These are phyloP conservation scores for Cladosporium sp. DNA, from an alignment of 2,329 filamentous ascomycete species.

Conservation along the genomic window DNA sequence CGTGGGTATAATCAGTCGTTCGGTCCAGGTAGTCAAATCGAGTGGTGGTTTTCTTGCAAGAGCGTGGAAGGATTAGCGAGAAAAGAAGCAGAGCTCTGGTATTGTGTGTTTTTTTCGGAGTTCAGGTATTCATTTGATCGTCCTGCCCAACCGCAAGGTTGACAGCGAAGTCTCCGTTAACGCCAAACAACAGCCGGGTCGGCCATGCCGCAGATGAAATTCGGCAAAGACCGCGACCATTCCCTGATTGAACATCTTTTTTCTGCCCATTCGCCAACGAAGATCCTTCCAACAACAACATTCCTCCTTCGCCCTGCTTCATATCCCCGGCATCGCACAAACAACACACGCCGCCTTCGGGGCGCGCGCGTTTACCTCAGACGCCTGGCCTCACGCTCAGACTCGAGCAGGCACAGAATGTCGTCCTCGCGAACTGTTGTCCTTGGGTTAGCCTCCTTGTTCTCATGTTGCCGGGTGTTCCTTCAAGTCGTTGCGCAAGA, in stretches of 20 bases:
- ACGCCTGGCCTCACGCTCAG: slow-evolving; percentile 96
- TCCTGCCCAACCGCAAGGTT: slow-evolving; percentile 11
- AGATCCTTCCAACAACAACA: slow-evolving; percentile 5
- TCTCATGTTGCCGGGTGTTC: not conserved
- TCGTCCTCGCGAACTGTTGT: slow-evolving; percentile 70
- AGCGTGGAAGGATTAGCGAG: not conserved
- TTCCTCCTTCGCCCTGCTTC: slow-evolving; percentile 13
- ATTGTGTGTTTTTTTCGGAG: slow-evolving; percentile 1
- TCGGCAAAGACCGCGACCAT: too few species aligned
- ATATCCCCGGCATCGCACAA: slow-evolving; percentile 11
- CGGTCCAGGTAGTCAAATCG: not conserved
- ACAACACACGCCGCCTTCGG: slow-evolving; percentile 9
- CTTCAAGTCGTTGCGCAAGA: not conserved
- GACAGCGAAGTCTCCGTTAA: slow-evolving; percentile 13
- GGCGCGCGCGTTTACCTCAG: slow-evolving; percentile 78
- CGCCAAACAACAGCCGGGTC: slow-evolving; percentile 11
- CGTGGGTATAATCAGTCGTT: too few species aligned
- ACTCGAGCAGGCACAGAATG: slow-evolving; percentile 99
- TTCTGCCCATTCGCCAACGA: slow-evolving; percentile 7
- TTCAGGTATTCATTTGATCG: slow-evolving; percentile 14
- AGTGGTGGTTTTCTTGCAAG: not conserved
- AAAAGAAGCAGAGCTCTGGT: too few species aligned
- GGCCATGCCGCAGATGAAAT: slow-evolving; percentile 8
- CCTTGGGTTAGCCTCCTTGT: slow-evolving; percentile 10
- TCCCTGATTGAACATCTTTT: not conserved